Evolutionary conservation across 2,329 filamentous ascomycete species (phyloP).

Genomic region (Shiraia sp.): DNA sequence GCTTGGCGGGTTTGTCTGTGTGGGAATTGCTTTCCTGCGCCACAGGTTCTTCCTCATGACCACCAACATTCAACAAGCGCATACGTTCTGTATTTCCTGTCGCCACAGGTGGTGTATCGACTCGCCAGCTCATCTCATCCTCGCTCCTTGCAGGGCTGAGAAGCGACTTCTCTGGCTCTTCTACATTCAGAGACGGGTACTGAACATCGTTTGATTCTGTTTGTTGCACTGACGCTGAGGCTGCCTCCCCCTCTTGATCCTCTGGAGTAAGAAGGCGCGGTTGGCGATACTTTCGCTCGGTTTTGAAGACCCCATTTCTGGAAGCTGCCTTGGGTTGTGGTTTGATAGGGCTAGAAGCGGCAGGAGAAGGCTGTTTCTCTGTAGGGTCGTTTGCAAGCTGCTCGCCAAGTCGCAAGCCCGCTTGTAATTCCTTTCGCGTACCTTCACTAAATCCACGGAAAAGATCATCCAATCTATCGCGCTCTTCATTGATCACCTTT

Average conservation of each 20-base stretch:
- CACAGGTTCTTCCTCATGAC: constrained; percentile 7
- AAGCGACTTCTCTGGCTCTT: constrained; percentile 23
- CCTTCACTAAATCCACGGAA: constrained; percentile 47
- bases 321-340: constrained; percentile 5
- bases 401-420: constrained; percentile 45
- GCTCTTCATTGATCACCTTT: constrained; percentile 24
- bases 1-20: background rate
- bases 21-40: constrained; percentile 5
- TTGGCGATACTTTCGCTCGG: constrained; percentile 24
- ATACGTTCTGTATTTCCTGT: constrained; percentile 3
- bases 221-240: constrained; percentile 12
- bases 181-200: constrained; percentile 27
- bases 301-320: constrained; percentile 28
- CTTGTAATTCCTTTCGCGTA: constrained; percentile 43
- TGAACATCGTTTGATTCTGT: constrained; percentile 21
- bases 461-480: constrained; percentile 37
- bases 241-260: constrained; percentile 30
- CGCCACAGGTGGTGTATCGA: constrained; percentile 21
- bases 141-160: constrained; percentile 38
- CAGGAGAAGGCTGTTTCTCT: constrained; percentile 17
- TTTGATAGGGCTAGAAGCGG: constrained; percentile 23
- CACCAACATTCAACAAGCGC: constrained; percentile 8
- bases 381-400: constrained; percentile 36
- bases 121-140: constrained; percentile 40
- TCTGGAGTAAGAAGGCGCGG: constrained; percentile 43